Percentiles rank a stretch among this genome's conserved stretches.
Evolutionary conservation across 2,329 filamentous ascomycete genomes (phyloP).

Genomic region (Neopestalotiopsis rosae): DNA sequence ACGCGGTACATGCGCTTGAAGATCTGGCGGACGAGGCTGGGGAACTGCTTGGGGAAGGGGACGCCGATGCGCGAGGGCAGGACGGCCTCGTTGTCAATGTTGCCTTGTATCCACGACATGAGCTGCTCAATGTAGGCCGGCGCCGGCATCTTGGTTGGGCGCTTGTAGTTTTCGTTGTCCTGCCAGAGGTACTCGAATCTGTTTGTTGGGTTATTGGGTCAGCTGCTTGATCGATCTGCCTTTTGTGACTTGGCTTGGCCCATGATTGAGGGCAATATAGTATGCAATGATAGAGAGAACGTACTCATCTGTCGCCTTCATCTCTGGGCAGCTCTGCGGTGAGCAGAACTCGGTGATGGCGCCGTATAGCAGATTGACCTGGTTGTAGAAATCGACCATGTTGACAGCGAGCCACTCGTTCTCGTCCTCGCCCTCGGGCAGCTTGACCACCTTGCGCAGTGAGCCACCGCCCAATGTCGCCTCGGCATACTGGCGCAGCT

Average conservation of each 20-base stretch:
- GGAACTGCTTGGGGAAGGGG: conserved; percentile 92
- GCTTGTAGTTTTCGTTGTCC: conserved; percentile 90
- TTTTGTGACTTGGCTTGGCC: not conserved
- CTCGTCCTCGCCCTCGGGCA: conserved; percentile 95
- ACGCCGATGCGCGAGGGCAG: conserved; percentile 96
- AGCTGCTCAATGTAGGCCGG: conserved; percentile 98
- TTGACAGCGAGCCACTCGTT: conserved; percentile 99
- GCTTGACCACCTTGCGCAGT: conserved; percentile 92
- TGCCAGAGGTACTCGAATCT: conserved; percentile 99
- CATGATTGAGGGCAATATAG: too few relatives aligned
- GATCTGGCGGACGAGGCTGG: conserved; percentile 86
- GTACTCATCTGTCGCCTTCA: conserved; percentile 99
- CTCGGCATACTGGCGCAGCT: conserved; percentile 96
- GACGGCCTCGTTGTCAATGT: conserved; percentile 92
- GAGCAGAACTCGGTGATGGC: conserved; percentile 99
- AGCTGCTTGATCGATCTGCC: not conserved
- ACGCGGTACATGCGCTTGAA: conserved; percentile 99
- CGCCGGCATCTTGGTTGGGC: conserved; percentile 96
- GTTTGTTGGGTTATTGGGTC: not conserved
- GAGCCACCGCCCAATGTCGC: conserved; percentile 95
- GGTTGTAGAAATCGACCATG: conserved; percentile 99
- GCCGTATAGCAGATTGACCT: conserved; percentile 98
- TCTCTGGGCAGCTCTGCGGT: conserved; percentile 94
- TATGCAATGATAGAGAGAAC: conserved; percentile 29
- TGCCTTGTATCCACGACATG: conserved; percentile 95